A percentile compares a stretch with the other conserved stretches of the same genome.
Conservation (phyloP, 2,329 filamentous ascomycete species). For the Hyphodiscus sp. region DNA sequence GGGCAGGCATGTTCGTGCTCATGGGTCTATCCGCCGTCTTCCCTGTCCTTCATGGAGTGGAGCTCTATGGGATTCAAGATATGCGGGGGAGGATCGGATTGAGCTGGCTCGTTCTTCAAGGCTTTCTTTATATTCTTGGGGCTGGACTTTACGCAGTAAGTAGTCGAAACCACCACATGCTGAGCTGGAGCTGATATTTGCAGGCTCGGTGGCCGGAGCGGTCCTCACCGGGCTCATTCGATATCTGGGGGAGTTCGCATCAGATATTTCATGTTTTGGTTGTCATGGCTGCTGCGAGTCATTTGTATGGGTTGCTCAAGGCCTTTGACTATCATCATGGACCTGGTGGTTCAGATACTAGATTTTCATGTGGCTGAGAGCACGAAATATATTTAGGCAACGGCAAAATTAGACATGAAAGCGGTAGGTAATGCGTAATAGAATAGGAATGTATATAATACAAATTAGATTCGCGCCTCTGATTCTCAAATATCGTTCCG, state of each 20-base stretch:
- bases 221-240: slow-evolving; percentile 68
- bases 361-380: no score
- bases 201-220: slow-evolving; percentile 78
- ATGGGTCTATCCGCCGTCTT: slow-evolving; percentile 80
- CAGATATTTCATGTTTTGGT: slow-evolving; percentile 95
- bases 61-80: slow-evolving; percentile 57
- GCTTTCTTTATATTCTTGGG: slow-evolving; percentile 76
- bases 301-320: slow-evolving; percentile 73
- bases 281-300: slow-evolving; percentile 70
- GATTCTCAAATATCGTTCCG: no score
- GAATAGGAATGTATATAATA: no score
- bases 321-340: slow-evolving; percentile 84
- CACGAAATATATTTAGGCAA: no score
- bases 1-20: slow-evolving; percentile 81
- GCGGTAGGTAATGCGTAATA: no score
- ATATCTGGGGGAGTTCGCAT: slow-evolving; percentile 89
- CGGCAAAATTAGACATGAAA: no score
- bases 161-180: slow-evolving; percentile 7
- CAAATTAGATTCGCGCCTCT: no score
- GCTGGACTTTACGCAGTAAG: slow-evolving; percentile 79
- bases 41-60: slow-evolving; percentile 72
- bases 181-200: slow-evolving; percentile 4
- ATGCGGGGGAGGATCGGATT: slow-evolving; percentile 72
- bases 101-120: slow-evolving; percentile 73
- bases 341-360: slow-evolving; percentile 25